phyloP scores from a whole-genome alignment of 192 early-diverging fungal species.

The Coemansia sp. region DNA sequence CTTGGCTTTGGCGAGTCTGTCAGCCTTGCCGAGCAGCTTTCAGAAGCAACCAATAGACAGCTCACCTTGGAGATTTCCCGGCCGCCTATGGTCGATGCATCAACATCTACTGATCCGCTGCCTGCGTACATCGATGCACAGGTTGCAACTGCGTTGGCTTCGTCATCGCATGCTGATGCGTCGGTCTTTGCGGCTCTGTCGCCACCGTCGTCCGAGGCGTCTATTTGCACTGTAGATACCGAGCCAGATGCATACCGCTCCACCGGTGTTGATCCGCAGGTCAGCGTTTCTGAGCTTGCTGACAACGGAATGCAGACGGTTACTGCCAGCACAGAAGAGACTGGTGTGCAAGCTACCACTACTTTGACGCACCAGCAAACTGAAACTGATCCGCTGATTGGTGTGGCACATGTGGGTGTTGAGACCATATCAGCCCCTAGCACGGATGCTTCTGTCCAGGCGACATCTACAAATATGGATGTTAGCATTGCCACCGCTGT shows the following conservation, averaged over 20 bases:
- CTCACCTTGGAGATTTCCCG: background rate
- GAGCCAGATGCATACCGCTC: constrained; percentile 11
- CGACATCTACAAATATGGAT: background rate
- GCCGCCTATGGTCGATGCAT: constrained; percentile 30
- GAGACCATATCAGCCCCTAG: background rate
- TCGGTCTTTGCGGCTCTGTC: constrained; percentile 11
- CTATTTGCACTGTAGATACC: constrained; percentile 17
- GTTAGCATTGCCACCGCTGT: constrained; percentile 17
- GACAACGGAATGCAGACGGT: constrained; percentile 12
- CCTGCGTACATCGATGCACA: constrained; percentile 9
- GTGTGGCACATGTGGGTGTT: constrained; percentile 14
- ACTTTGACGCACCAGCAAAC: background rate
- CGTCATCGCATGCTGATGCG: background rate
- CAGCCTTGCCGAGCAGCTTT: constrained; percentile 43
- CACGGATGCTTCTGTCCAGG: background rate
- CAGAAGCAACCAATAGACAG: constrained; percentile 15
- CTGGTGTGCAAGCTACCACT: constrained; percentile 5
- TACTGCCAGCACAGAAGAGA: background rate
- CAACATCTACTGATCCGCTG: constrained; percentile 24
- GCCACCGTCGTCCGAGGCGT: constrained; percentile 12
- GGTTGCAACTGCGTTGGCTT: background rate
- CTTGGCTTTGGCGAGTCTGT: constrained; percentile 42
- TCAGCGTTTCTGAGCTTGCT: constrained; percentile 6
- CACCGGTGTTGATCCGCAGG: constrained; percentile 7
- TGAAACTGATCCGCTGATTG: constrained; percentile 24